Evolutionary conservation across 2,329 filamentous ascomycete genomes (phyloP).

Genomic region (Arthrinium puccinioides): DNA sequence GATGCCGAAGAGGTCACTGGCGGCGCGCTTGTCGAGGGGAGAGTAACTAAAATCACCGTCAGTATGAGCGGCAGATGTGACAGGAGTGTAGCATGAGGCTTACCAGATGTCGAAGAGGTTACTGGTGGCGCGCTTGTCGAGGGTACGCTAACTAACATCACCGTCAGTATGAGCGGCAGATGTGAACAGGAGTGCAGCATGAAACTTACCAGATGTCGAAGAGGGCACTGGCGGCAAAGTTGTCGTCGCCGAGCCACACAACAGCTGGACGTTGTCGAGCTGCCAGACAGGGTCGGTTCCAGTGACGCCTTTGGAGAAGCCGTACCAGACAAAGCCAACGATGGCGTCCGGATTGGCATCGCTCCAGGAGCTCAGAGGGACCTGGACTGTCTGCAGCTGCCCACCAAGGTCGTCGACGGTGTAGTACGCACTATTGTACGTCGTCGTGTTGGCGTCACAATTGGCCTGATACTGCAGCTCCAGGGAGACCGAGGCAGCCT

Average conservation of each 20-base stretch:
- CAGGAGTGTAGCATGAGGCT: too few species aligned
- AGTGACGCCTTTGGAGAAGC: slow-evolving; percentile 20
- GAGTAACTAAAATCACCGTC: too few species aligned
- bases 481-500: slow-evolving; percentile 20
- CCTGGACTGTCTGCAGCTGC: slow-evolving; percentile 37
- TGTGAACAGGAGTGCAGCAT: too few species aligned
- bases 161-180: too few species aligned
- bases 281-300: slow-evolving; percentile 28
- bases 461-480: slow-evolving; percentile 18
- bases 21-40: too few species aligned
- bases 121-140: too few species aligned
- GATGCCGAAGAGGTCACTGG: too few species aligned
- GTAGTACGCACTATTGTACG: slow-evolving; percentile 31
- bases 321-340: slow-evolving; percentile 31
- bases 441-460: slow-evolving; percentile 6
- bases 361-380: slow-evolving; percentile 41
- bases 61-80: too few species aligned
- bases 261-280: slow-evolving; percentile 19
- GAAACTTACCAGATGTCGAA: too few species aligned
- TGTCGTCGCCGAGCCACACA: background rate
- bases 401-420: slow-evolving; percentile 40
- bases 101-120: too few species aligned
- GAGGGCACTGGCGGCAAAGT: background rate
- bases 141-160: too few species aligned
- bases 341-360: slow-evolving; percentile 42